A percentile compares a stretch with the other conserved stretches of the same genome.
Conservation (phyloP, 768 basidiomycete species). For the Suillus hirtellus region DNA sequence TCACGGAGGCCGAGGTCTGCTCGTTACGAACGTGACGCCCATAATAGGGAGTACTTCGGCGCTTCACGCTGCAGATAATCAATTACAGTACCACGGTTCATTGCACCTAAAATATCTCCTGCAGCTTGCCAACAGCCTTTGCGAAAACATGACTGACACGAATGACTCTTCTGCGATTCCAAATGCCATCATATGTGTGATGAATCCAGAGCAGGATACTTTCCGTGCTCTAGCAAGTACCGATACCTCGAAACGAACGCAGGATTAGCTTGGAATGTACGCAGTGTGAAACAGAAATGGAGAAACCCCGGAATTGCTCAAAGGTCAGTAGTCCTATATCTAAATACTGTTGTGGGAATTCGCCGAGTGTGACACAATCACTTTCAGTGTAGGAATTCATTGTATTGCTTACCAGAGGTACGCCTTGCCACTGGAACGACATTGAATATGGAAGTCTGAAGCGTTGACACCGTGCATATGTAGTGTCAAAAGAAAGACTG, state of each 20-base stretch:
- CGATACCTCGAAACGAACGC: neutral
- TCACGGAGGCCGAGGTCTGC: neutral
- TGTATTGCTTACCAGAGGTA: neutral
- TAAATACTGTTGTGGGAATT: neutral
- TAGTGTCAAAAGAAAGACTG: neutral
- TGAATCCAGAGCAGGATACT: neutral
- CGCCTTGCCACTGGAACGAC: neutral
- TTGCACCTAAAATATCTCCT: neutral
- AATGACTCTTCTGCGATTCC: neutral
- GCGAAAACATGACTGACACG: neutral
- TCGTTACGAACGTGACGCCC: neutral
- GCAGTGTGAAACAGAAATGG: neutral
- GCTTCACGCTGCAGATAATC: neutral
- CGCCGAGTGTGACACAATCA: neutral
- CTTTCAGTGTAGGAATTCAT: neutral
- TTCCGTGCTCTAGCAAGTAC: neutral
- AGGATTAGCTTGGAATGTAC: neutral
- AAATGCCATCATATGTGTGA: neutral
- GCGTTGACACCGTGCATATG: neutral
- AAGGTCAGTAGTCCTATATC: conserved; percentile 1
- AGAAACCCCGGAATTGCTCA: neutral
- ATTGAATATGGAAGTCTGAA: too few relatives aligned
- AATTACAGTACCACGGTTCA: neutral
- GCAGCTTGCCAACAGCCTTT: neutral
- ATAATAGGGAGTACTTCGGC: neutral